Evolutionary conservation across 345 rosid genomes (phyloP), one percentile per base, ranked within the genome.

Genomic region (Salix exigua): DNA sequence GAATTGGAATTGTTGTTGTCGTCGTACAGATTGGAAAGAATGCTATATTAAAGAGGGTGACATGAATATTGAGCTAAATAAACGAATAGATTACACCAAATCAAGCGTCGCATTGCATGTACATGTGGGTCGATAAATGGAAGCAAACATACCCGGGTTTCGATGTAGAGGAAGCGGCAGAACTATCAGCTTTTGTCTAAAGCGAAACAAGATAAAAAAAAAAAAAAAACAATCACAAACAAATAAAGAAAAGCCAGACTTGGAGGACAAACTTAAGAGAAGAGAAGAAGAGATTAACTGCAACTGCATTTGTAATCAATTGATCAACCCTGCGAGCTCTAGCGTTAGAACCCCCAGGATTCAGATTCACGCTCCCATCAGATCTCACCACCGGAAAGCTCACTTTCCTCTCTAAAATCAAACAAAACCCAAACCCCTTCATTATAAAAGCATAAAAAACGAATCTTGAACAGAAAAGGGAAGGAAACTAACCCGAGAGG

Each of bases 261-360:
- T 30, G 53, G 14, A 64, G 48, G 31, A 11, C 46, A 42, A 42
- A 66, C 10, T 16, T 51, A 44, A 38, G 28, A 66, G 23, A 11
- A 70, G 26, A 70, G 40, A 35, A 6, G 53, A 26, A 38, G 40
- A 50, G 4, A 70, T 62, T 84, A 76, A 92, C 98, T 66, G 92
- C 96, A 82, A 94, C 92, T 74, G 97, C 98, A 85, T 89, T 90
- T 64, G 94, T 40, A 74, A 87, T 85, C 86, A 87, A 77, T 38
- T 80, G 84, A 40, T 88, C 84, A 60, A 85, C 75, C 76, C 85
- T 83, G 74, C 73, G 83, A 84, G 60, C 75, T 38, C 73, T 87
- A 9, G 82, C 61, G 17, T 69, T 76, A 67, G 88, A 86, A 77
- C 77, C 84, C 35, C 62, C 28, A 58, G 81, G 58, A 31, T 72